These are phyloP conservation scores for Viola pubescens DNA, from an alignment of 441 rosid species.

Conservation along the genomic window DNA sequence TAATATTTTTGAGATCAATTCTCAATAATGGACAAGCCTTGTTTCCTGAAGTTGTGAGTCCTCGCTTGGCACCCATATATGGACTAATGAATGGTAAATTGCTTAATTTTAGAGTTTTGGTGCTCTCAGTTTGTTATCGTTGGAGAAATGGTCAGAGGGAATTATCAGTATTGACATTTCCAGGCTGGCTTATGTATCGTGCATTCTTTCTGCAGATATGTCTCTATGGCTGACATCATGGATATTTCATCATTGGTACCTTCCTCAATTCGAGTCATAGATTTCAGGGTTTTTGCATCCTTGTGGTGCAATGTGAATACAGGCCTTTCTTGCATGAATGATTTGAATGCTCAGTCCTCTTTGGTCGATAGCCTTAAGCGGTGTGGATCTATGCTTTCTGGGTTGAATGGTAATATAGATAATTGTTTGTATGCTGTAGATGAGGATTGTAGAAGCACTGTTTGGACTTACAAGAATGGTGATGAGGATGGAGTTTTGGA, in stretches of 20 bases:
- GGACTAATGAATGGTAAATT: too few species aligned
- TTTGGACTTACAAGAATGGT: constrained; percentile 62
- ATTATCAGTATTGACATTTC: not conserved
- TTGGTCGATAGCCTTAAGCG: constrained; percentile 42
- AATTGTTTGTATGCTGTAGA: constrained; percentile 57
- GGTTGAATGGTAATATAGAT: constrained; percentile 50
- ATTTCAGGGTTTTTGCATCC: constrained; percentile 70
- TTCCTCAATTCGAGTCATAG: constrained; percentile 52
- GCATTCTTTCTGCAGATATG: constrained; percentile 42
- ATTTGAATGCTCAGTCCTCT: constrained; percentile 22
- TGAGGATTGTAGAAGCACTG: constrained; percentile 77
- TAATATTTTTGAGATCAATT: too few species aligned
- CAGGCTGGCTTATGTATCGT: not conserved
- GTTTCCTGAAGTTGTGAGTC: too few species aligned
- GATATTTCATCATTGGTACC: constrained; percentile 64
- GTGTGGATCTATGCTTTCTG: constrained; percentile 62
- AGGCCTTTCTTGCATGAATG: constrained; percentile 38
- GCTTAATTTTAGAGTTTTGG: too few species aligned
- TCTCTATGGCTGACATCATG: constrained; percentile 68
- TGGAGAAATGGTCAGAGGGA: not conserved
- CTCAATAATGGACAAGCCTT: too few species aligned
- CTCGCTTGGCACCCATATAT: too few species aligned
- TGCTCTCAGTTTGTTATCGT: too few species aligned
- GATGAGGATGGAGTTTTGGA: constrained; percentile 52
- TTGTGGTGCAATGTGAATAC: constrained; percentile 51